Evolutionary conservation across 495 filamentous ascomycete species (phyloP).

Genomic region (Hypoxylon crocopeplum): DNA sequence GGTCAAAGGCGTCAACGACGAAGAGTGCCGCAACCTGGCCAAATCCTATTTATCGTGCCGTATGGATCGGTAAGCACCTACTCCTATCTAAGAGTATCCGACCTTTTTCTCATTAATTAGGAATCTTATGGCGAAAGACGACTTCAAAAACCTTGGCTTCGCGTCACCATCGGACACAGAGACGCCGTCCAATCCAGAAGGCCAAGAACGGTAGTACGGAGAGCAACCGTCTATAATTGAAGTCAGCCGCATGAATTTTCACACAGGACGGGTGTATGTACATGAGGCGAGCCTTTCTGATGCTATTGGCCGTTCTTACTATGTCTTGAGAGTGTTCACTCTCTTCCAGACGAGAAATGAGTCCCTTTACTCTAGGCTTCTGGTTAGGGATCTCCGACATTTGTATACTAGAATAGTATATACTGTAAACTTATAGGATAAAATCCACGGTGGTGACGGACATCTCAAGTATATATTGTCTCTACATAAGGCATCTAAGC

Average conservation of each 20-base stretch:
- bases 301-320: neutral
- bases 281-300: neutral
- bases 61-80: slow-evolving; percentile 81
- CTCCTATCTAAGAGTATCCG: neutral
- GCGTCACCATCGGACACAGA: slow-evolving; percentile 52
- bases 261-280: neutral
- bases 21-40: slow-evolving; percentile 81
- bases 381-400: neutral
- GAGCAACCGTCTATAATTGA: neutral
- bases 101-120: slow-evolving; percentile 50
- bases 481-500: too few species aligned
- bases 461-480: neutral
- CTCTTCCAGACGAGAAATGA: neutral
- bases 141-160: slow-evolving; percentile 91
- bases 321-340: neutral
- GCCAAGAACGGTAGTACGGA: slow-evolving; percentile 7
- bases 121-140: slow-evolving; percentile 94
- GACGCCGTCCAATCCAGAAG: slow-evolving; percentile 39
- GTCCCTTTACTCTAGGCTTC: neutral
- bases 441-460: neutral
- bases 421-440: neutral
- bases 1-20: slow-evolving; percentile 80
- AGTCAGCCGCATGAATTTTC: too few species aligned
- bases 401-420: neutral
- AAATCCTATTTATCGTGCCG: slow-evolving; percentile 89